Evolutionary conservation across 768 basidiomycete species (phyloP), one percentile per base, ranked within the genome.

Genomic region (Naematelia encephala): DNA sequence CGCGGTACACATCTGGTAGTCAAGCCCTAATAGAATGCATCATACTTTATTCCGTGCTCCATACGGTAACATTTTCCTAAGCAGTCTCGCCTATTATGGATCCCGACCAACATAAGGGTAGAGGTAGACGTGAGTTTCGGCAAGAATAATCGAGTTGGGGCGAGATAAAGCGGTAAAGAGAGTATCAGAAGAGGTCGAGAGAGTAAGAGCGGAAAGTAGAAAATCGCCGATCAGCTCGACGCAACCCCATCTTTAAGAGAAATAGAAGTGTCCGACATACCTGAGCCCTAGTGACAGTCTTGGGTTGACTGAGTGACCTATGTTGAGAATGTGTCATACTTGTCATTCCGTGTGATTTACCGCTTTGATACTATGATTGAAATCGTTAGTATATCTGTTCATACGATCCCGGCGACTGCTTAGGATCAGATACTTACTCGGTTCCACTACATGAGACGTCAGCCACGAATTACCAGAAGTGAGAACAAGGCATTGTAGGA

Each of bases 61-160:
- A 42, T 76, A 71, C 39, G 70, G 72, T 58, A 75, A 22, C 23
- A 76, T 47, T 52, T 69, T 64, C 57, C 67, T 60, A 43, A 77
- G 34, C 34, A 61, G 34, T 16, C 34, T 8, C 34, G 34, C 34
- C 34, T 39, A 16, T 39, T 8, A 8, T 8, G 16, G 16, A 16
- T 39, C 8, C 8, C 8, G 34, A 39, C 34, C 8, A 39, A 16
- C 8, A 39, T 39, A 16, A 39, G 34, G 8, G 34, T 8, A 39
- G 34, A 39, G 34, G 34, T 8, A 39, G 16, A 39, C 8, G 34
- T 8, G 34, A 16, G 34, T 8, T 8, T 8, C 8, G 34, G 34
- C 8, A 39, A 39, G 34, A 39, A 39, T 8, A 39, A 8, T 8
- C 34, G 34, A 39, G 34, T 8, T 8, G 34, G 16, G 34, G 16